phyloP scores from a whole-genome alignment of 1,284 basidiomycete genomes.

The Trichosporon sp. region DNA sequence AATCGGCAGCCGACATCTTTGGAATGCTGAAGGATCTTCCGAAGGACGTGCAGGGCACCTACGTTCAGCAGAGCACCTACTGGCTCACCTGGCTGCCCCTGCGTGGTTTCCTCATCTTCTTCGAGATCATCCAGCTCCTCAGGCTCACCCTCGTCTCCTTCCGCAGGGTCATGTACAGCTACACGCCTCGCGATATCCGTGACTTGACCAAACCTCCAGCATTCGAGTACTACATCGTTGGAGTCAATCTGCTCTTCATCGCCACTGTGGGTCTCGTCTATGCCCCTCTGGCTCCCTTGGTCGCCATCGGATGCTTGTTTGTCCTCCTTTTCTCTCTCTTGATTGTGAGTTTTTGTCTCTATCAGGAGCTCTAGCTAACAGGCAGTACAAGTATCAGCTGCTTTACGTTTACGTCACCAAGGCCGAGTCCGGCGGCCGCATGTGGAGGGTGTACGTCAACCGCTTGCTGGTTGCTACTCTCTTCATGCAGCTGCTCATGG shows the following conservation, averaged over 20 bases:
- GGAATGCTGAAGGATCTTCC: slow-evolving; percentile 55
- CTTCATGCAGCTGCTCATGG: slow-evolving; percentile 79
- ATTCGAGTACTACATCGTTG: slow-evolving; percentile 63
- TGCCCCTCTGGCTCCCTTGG: slow-evolving; percentile 83
- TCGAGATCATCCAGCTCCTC: slow-evolving; percentile 92
- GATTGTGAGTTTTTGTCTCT: slow-evolving; percentile 28
- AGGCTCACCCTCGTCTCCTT: slow-evolving; percentile 82
- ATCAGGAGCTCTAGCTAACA: slow-evolving; percentile 35
- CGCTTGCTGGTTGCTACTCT: slow-evolving; percentile 68
- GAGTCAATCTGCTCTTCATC: slow-evolving; percentile 67
- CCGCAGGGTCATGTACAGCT: slow-evolving; percentile 81
- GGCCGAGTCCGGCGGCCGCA: slow-evolving; percentile 84
- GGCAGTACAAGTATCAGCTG: slow-evolving; percentile 79
- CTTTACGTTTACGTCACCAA: slow-evolving; percentile 86
- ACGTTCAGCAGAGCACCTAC: slow-evolving; percentile 68
- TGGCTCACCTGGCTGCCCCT: slow-evolving; percentile 95
- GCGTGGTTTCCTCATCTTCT: slow-evolving; percentile 86
- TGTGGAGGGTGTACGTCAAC: slow-evolving; percentile 90
- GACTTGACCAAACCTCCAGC: slow-evolving; percentile 94
- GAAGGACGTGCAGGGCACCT: slow-evolving; percentile 63
- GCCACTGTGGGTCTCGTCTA: slow-evolving; percentile 81
- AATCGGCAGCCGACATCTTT: slow-evolving; percentile 65
- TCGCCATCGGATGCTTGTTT: slow-evolving; percentile 58
- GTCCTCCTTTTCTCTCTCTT: slow-evolving; percentile 67
- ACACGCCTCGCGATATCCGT: slow-evolving; percentile 90